phyloP scores from a whole-genome alignment of 257 asterid species.

The Solanum boliviense region DNA sequence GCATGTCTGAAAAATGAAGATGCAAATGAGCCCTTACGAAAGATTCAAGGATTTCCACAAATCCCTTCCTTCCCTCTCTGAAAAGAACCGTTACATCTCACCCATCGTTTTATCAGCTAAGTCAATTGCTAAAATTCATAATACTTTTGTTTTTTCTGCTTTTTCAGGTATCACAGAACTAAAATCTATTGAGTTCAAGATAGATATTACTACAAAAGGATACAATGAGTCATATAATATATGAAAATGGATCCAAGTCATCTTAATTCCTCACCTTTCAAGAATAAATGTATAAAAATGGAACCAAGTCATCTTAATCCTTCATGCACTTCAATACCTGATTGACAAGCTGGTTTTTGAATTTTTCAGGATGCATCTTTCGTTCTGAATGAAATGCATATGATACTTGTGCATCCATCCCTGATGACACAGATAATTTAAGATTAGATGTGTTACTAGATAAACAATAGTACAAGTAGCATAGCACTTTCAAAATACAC shows the following conservation, averaged over 20 bases:
- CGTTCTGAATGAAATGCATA: constrained; percentile 90
- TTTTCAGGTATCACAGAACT: neutral
- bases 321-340: constrained; percentile 37
- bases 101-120: neutral
- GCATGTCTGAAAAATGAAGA: neutral
- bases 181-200: neutral
- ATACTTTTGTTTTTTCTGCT: neutral
- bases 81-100: neutral
- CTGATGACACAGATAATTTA: constrained; percentile 19
- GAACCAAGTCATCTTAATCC: neutral
- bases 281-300: neutral
- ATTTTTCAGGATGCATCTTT: constrained; percentile 78
- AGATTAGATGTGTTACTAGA: neutral
- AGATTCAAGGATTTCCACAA: neutral
- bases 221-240: neutral
- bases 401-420: constrained; percentile 97
- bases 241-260: neutral
- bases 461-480: neutral
- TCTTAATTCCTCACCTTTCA: neutral
- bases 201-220: neutral
- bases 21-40: neutral
- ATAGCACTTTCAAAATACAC: neutral
- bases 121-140: neutral
- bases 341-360: constrained; percentile 77
- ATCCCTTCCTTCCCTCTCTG: neutral